These are phyloP conservation scores for Aaosphaeria arxii DNA, from an alignment of 2,329 filamentous ascomycete genomes.

Conservation along the genomic window DNA sequence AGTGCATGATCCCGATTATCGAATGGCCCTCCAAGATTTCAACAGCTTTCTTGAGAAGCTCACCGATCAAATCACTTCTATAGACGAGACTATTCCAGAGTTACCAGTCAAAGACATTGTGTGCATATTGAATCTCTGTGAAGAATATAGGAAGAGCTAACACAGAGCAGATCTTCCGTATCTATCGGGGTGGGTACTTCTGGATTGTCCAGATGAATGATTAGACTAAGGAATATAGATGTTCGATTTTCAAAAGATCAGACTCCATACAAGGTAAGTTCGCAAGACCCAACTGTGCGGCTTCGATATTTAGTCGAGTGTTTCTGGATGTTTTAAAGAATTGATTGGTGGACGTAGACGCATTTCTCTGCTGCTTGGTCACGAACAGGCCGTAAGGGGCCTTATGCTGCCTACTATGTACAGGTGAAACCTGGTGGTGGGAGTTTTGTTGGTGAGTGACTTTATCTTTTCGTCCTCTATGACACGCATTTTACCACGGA, in stretches of 20 bases:
- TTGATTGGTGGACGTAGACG: conserved; percentile 47
- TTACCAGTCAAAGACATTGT: conserved; percentile 80
- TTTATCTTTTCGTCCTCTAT: too few relatives aligned
- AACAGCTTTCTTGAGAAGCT: conserved; percentile 72
- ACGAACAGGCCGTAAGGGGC: conserved; percentile 72
- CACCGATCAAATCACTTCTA: conserved; percentile 66
- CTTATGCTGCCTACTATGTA: conserved; percentile 74
- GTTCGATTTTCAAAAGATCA: conserved; percentile 80
- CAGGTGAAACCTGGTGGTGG: conserved; percentile 67
- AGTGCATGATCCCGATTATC: conserved; percentile 80
- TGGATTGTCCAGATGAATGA: too few relatives aligned
- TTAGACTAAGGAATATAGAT: conserved; percentile 44
- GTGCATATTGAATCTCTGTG: conserved; percentile 16
- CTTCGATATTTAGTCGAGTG: too few relatives aligned
- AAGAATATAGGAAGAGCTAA: not conserved
- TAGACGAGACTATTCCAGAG: conserved; percentile 81
- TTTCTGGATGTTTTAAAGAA: not conserved
- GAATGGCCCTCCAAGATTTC: conserved; percentile 76
- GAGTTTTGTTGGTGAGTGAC: conserved; percentile 66
- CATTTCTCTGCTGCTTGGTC: conserved; percentile 86
- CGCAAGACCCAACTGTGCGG: not conserved
- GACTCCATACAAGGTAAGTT: conserved; percentile 78
- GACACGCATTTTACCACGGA: not conserved
- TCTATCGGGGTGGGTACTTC: conserved; percentile 58
- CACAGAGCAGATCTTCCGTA: conserved; percentile 65